Evolutionary conservation across 176 grass and related monocot genomes (phyloP).

Genomic region (Pharus latifolius): DNA sequence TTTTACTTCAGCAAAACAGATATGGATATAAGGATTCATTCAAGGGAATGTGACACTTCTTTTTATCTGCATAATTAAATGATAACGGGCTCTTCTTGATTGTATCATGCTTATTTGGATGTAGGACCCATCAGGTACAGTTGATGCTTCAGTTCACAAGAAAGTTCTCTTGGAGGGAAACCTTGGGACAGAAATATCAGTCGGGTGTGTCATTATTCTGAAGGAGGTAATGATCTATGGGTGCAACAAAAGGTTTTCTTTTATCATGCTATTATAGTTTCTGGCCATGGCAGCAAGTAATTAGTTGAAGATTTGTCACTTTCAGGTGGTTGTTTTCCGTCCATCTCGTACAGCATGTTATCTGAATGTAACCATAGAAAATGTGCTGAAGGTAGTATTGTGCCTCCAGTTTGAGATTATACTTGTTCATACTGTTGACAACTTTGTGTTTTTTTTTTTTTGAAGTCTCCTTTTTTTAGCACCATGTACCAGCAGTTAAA

Average conservation of each 20-base stretch:
- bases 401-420: not conserved
- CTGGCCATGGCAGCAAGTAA: not conserved
- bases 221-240: constrained; percentile 14
- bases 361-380: constrained; percentile 44
- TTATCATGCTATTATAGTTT: not conserved
- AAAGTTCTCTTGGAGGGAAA: constrained; percentile 24
- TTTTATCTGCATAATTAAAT: not conserved
- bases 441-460: no score
- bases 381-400: constrained; percentile 36
- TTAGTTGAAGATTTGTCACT: not conserved
- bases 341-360: constrained; percentile 20
- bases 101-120: not conserved
- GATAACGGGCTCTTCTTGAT: not conserved
- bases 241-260: not conserved
- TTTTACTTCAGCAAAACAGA: no score
- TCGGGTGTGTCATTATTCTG: constrained; percentile 41
- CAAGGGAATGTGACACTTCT: not conserved
- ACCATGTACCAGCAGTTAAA: no score
- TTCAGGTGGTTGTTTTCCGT: constrained; percentile 44
- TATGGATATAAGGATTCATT: not conserved
- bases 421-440: not conserved
- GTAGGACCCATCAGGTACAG: constrained; percentile 36
- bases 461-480: not conserved
- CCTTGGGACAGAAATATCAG: constrained; percentile 22
- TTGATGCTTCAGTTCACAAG: constrained; percentile 35